Conservation (phyloP, 148 eudicot species). For the Rhododendron ferrugineum region DNA sequence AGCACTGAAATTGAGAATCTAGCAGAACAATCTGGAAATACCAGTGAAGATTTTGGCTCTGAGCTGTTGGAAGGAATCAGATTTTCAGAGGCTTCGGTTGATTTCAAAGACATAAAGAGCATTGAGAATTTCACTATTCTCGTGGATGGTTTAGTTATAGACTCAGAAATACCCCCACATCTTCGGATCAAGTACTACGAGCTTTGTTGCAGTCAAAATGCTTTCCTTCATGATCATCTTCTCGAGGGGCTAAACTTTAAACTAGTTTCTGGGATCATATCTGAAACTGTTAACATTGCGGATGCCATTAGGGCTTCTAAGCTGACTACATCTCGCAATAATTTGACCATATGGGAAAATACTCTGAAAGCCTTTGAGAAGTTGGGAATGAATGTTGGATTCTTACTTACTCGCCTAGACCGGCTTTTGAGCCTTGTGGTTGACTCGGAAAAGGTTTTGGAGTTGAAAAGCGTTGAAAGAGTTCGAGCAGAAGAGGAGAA, state of each 20-base stretch:
- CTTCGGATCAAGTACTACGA: conserved; percentile 27
- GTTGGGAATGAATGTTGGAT: conserved; percentile 32
- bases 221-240: conserved; percentile 26
- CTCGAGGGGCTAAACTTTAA: conserved; percentile 19
- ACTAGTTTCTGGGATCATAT: conserved; percentile 24
- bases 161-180: conserved; percentile 29
- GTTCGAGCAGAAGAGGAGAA: conserved; percentile 23
- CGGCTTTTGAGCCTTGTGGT: conserved; percentile 23
- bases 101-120: conserved; percentile 34
- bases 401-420: conserved; percentile 23
- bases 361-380: conserved; percentile 27
- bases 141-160: conserved; percentile 29
- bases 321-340: background rate
- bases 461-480: conserved; percentile 18
- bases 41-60: conserved; percentile 12
- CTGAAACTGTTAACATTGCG: conserved; percentile 38
- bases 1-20: background rate
- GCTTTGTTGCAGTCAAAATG: conserved; percentile 28
- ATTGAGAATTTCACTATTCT: conserved; percentile 25
- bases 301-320: conserved; percentile 31
- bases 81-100: conserved; percentile 24
- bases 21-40: conserved; percentile 10
- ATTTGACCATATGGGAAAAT: conserved; percentile 23
- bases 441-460: conserved; percentile 3
- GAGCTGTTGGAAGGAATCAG: conserved; percentile 25